A percentile compares a stretch with the other conserved stretches of the same genome.
Conservation (phyloP, 176 grass and related monocot genomes). For the Oryza meridionalis region DNA sequence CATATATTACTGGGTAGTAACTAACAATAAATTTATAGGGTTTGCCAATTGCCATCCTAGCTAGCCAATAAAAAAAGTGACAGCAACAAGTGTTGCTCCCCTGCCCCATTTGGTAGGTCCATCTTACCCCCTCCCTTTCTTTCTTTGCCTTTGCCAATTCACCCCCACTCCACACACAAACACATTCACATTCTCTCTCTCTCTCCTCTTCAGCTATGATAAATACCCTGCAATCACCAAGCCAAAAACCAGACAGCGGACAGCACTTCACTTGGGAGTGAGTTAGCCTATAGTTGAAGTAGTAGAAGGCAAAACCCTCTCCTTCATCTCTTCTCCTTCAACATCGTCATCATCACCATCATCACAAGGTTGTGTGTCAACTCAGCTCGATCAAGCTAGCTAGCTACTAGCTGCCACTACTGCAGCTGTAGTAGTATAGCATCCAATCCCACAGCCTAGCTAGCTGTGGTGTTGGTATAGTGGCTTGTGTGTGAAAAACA, state of each 20-base stretch:
- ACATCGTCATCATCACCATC: background rate
- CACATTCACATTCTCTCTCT: background rate
- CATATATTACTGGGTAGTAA: conserved; percentile 19
- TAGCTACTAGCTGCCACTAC: background rate
- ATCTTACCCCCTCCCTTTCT: background rate
- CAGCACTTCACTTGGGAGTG: conserved; percentile 21
- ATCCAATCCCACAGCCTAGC: background rate
- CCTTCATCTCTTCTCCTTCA: too few relatives aligned
- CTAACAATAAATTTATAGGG: background rate
- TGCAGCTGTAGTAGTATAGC: background rate
- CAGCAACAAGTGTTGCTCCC: conserved; percentile 44
- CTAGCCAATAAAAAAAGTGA: conserved; percentile 39
- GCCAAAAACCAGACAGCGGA: conserved; percentile 15
- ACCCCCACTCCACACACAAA: background rate
- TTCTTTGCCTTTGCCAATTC: conserved; percentile 18
- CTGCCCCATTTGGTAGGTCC: conserved; percentile 45
- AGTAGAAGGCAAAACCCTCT: background rate
- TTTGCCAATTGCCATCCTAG: conserved; percentile 20
- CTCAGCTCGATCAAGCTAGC: background rate
- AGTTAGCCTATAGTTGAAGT: conserved; percentile 18
- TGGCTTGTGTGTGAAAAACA: background rate
- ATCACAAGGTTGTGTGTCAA: background rate
- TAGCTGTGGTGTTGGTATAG: background rate
- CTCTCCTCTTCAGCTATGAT: conserved; percentile 25
- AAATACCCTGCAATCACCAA: conserved; percentile 53